Conservation (phyloP, 2,329 filamentous ascomycete genomes). For the Raffaelea deltoideospora region DNA sequence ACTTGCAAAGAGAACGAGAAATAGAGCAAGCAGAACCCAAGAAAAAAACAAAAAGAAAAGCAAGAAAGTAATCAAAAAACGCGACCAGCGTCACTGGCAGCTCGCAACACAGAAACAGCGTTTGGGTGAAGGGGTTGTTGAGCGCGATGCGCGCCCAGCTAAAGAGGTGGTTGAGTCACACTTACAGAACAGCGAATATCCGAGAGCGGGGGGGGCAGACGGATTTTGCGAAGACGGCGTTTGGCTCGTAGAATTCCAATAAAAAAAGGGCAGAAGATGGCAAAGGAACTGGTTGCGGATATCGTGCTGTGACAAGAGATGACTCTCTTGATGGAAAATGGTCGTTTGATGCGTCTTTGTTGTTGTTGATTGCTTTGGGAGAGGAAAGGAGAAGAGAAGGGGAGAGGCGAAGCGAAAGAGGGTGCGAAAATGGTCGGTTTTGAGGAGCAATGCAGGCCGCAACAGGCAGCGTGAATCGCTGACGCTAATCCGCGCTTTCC, state of each 20-base stretch:
- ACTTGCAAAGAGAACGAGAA: no score
- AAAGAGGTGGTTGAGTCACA: constrained; percentile 16
- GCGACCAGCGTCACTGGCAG: not conserved
- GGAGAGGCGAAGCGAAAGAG: constrained; percentile 15
- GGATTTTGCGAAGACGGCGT: no score
- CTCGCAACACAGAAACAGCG: not conserved
- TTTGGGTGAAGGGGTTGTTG: not conserved
- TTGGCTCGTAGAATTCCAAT: no score
- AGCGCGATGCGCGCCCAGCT: no score
- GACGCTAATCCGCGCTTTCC: constrained; percentile 5
- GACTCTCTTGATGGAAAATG: constrained; percentile 37
- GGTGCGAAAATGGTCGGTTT: constrained; percentile 14
- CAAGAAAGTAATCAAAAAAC: not conserved
- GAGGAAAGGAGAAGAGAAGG: constrained; percentile 17
- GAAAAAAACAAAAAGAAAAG: not conserved
- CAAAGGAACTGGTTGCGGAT: constrained; percentile 36
- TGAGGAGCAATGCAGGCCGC: no score
- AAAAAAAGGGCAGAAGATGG: constrained; percentile 16
- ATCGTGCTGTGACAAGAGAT: constrained; percentile 46
- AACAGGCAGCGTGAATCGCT: no score
- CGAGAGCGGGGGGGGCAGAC: constrained; percentile 13
- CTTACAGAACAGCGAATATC: constrained; percentile 16
- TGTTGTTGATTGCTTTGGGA: constrained; percentile 34
- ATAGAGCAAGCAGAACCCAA: not conserved
- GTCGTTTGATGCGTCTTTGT: constrained; percentile 22